phyloP scores from a whole-genome alignment of 768 basidiomycete species.

The Boletus fagicola region DNA sequence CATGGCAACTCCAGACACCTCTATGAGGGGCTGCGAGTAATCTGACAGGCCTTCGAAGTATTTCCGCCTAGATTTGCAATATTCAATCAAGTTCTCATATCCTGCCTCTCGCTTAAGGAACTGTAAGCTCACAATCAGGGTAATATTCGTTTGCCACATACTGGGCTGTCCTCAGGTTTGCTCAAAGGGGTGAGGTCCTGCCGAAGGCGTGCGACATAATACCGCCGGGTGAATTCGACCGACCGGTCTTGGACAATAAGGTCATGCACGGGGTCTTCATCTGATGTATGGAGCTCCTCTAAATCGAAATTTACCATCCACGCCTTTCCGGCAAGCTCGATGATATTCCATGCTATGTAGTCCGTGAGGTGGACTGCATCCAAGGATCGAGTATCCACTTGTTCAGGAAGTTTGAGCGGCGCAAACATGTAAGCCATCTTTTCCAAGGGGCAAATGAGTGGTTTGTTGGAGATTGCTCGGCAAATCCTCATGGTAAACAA shows the following conservation, averaged over 20 bases:
- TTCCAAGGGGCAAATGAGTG: constrained; percentile 52
- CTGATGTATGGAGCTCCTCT: constrained; percentile 30
- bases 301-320: constrained; percentile 51
- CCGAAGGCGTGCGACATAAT: constrained; percentile 54
- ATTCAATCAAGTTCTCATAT: constrained; percentile 63
- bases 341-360: constrained; percentile 62
- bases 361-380: constrained; percentile 36
- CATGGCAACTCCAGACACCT: constrained; percentile 54
- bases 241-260: constrained; percentile 73
- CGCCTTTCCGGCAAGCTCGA: constrained; percentile 49
- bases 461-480: constrained; percentile 66
- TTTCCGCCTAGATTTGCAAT: constrained; percentile 60
- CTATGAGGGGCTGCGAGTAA: constrained; percentile 67
- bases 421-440: constrained; percentile 66
- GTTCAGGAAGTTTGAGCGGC: constrained; percentile 44
- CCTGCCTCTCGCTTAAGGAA: constrained; percentile 53
- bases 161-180: constrained; percentile 62
- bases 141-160: constrained; percentile 36
- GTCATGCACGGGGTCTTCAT: constrained; percentile 46
- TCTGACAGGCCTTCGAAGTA: constrained; percentile 61
- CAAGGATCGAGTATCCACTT: constrained; percentile 28
- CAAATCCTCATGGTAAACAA: constrained; percentile 63
- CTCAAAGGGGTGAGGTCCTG: constrained; percentile 71
- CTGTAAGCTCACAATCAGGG: constrained; percentile 2
- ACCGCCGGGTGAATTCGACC: constrained; percentile 75